Percentiles rank a stretch among this genome's conserved stretches.
Evolutionary conservation across 2,329 filamentous ascomycete species (phyloP).

Genomic region (Fonsecaea pedrosoi): DNA sequence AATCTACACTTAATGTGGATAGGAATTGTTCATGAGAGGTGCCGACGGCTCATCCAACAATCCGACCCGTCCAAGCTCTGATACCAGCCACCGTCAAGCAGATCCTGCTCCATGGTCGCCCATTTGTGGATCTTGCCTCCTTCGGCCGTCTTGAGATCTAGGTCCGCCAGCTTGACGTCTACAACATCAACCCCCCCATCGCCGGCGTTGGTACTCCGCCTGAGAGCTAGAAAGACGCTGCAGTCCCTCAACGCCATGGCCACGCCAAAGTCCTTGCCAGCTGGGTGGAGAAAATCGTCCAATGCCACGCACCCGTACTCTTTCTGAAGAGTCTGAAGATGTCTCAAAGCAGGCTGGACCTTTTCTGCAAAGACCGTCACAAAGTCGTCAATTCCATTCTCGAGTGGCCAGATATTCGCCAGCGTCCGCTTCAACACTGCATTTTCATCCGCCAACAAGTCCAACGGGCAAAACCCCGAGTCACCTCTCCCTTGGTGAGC

Average conservation of each 20-base stretch:
- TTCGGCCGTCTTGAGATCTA: conserved; percentile 75
- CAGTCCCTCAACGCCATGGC: conserved; percentile 85
- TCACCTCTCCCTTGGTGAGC: conserved; percentile 38
- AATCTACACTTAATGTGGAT: background rate
- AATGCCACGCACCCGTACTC: conserved; percentile 41
- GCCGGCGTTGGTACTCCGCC: conserved; percentile 44
- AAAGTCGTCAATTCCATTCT: conserved; percentile 44
- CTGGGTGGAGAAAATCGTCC: conserved; percentile 38
- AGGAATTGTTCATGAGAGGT: background rate
- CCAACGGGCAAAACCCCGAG: conserved; percentile 67
- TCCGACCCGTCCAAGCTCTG: conserved; percentile 46
- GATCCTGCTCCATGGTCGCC: conserved; percentile 66
- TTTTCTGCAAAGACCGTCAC: conserved; percentile 43
- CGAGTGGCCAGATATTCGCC: conserved; percentile 28
- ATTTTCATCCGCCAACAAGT: conserved; percentile 54
- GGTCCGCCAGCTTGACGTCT: conserved; percentile 69
- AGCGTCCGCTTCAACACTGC: conserved; percentile 50
- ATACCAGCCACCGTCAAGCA: conserved; percentile 75
- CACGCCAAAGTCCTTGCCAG: conserved; percentile 61
- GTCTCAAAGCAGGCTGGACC: conserved; percentile 47
- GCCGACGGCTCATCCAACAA: conserved; percentile 32
- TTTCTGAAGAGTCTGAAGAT: conserved; percentile 36
- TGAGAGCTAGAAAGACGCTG: conserved; percentile 64
- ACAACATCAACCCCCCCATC: conserved; percentile 42
- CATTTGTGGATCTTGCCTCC: conserved; percentile 72